Evolutionary conservation across 345 rosid genomes (phyloP).

Genomic region (Atalantia buxifolia): DNA sequence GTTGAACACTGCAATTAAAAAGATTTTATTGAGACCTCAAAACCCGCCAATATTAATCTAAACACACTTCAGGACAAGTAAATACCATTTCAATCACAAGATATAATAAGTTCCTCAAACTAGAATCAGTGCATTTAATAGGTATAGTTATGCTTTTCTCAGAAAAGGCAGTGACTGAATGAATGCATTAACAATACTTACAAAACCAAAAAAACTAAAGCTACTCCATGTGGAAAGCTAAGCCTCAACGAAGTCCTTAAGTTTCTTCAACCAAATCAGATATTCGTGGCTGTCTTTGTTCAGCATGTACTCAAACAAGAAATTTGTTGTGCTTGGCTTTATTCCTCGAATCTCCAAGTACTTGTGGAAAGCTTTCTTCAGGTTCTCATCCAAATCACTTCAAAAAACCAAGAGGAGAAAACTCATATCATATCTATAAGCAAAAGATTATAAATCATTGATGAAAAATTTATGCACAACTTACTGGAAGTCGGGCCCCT

Average conservation of each 20-base stretch:
- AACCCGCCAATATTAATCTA: neutral
- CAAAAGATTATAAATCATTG: neutral
- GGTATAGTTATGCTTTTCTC: neutral
- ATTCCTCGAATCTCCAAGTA: conserved; percentile 78
- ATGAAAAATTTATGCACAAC: conserved; percentile 5
- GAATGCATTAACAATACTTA: neutral
- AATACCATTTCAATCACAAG: neutral
- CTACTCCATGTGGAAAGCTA: conserved; percentile 12
- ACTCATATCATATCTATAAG: neutral
- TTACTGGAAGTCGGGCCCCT: conserved; percentile 88
- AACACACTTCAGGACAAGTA: neutral
- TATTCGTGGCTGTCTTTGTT: conserved; percentile 78
- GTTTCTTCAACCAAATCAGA: conserved; percentile 65
- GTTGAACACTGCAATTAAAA: neutral
- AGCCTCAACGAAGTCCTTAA: conserved; percentile 59
- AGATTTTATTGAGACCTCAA: neutral
- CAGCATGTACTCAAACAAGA: conserved; percentile 90
- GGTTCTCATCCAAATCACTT: conserved; percentile 87
- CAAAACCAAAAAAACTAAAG: neutral
- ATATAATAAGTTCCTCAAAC: no score
- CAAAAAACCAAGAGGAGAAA: conserved; percentile 4
- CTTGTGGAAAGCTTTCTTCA: conserved; percentile 74
- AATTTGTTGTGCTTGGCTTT: conserved; percentile 65
- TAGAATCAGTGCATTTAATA: neutral
- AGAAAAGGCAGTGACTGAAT: neutral